phyloP scores from a whole-genome alignment of 768 basidiomycete species.

The Paxillus ammoniavirescens region DNA sequence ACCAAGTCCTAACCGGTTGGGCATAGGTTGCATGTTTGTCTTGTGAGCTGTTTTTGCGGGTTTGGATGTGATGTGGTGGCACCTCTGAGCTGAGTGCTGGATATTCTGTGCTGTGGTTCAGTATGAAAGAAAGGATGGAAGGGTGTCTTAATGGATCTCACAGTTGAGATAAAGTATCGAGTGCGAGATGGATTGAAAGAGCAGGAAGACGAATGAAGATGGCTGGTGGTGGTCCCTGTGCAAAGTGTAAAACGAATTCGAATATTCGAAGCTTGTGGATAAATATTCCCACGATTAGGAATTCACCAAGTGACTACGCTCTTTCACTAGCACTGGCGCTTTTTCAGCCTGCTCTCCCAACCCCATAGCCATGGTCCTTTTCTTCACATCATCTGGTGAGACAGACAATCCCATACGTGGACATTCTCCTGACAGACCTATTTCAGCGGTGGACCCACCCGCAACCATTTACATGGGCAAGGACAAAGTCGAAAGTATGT shows the following conservation, averaged over 20 bases:
- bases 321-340: not conserved
- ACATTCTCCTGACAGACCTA: not conserved
- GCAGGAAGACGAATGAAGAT: not conserved
- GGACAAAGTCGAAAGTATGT: conserved; percentile 94
- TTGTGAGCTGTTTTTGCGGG: not conserved
- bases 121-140: not conserved
- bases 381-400: conserved; percentile 56
- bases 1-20: conserved; percentile 83
- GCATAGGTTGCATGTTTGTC: conserved; percentile 56
- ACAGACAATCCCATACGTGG: not conserved
- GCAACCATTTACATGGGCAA: conserved; percentile 89
- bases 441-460: conserved; percentile 57
- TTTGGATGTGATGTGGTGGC: not conserved
- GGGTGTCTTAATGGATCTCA: not conserved
- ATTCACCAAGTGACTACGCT: not conserved
- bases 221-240: not conserved
- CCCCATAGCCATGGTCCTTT: conserved; percentile 51
- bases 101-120: not conserved
- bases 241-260: not conserved
- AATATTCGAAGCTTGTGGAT: too few relatives aligned
- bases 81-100: not conserved
- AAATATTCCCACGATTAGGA: not conserved
- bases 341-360: not conserved
- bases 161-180: not conserved
- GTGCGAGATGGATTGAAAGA: not conserved